phyloP scores from a whole-genome alignment of 2,329 filamentous ascomycete genomes.

The Neonectria hederae region DNA sequence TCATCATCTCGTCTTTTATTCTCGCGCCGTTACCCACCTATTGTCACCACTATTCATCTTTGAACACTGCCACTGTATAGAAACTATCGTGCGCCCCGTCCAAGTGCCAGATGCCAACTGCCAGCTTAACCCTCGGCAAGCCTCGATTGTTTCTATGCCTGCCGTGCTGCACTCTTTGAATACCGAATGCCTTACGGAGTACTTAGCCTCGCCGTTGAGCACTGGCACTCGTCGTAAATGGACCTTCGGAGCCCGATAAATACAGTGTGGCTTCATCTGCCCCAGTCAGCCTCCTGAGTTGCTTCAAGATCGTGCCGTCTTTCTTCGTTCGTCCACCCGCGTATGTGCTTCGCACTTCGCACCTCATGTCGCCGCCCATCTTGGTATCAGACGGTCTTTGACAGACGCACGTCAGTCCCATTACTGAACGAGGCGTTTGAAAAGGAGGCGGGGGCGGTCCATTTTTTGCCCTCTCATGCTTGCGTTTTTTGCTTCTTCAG shows the following conservation, averaged over 20 bases:
- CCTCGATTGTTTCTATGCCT: not conserved
- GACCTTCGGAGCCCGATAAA: not conserved
- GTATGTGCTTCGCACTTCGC: not conserved
- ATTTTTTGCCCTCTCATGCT: constrained; percentile 2
- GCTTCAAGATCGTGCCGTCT: constrained; percentile 1
- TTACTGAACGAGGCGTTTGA: not conserved
- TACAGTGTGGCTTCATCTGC: constrained; percentile 12
- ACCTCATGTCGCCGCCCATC: not conserved
- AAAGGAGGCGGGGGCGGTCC: not conserved
- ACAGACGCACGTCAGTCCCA: not conserved
- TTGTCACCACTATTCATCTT: not conserved
- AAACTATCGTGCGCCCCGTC: not conserved
- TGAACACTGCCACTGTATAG: not conserved
- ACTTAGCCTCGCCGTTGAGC: not conserved
- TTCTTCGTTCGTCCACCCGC: constrained; percentile 6
- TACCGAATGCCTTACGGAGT: not conserved
- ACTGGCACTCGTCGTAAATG: not conserved
- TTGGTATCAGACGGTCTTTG: not conserved
- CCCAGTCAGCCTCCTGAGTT: not conserved
- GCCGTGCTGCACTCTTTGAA: not conserved
- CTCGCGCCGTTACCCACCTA: not conserved
- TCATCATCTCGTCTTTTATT: not conserved
- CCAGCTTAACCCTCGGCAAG: constrained; percentile 1
- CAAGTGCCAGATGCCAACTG: not conserved
- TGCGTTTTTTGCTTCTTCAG: constrained; percentile 17